These are phyloP conservation scores for Candida ulmi DNA, from an alignment of 805 yeast species.

Conservation along the genomic window DNA sequence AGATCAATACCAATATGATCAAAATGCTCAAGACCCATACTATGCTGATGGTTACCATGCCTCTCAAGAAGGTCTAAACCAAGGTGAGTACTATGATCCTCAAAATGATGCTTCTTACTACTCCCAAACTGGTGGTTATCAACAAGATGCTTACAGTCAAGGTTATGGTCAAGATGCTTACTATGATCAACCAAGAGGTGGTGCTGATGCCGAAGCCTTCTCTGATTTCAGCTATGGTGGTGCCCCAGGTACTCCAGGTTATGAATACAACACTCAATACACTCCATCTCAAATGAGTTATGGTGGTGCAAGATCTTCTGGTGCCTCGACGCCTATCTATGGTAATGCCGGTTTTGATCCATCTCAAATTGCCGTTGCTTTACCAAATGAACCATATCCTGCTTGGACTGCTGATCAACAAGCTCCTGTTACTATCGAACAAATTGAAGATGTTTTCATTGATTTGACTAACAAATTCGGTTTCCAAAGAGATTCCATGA, in stretches of 20 bases:
- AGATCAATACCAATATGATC: conserved; percentile 33
- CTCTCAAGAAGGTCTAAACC: conserved; percentile 24
- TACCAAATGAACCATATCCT: conserved; percentile 93
- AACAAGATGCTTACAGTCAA: conserved; percentile 21
- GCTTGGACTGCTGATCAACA: conserved; percentile 98
- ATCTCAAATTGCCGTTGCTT: conserved; percentile 55
- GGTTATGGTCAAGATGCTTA: conserved; percentile 37
- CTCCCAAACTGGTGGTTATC: conserved; percentile 53
- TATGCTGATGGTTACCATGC: conserved; percentile 29
- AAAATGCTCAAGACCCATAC: conserved; percentile 39
- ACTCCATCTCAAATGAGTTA: conserved; percentile 86
- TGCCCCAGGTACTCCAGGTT: conserved; percentile 61
- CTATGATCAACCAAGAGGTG: conserved; percentile 48
- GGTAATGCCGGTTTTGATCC: conserved; percentile 60
- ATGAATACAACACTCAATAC: conserved; percentile 61
- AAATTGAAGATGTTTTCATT: conserved; percentile 80
- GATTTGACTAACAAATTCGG: conserved; percentile 81
- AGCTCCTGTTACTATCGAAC: conserved; percentile 79
- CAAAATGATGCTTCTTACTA: conserved; percentile 26
- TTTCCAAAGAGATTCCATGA: conserved; percentile 89
- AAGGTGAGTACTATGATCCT: conserved; percentile 25
- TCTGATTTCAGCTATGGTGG: conserved; percentile 63
- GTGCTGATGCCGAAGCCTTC: conserved; percentile 53
- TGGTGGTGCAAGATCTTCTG: conserved; percentile 81
- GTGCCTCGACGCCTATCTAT: conserved; percentile 91